Evolutionary conservation across 2,329 filamentous ascomycete species (phyloP), one percentile per base, ranked within the genome.

Genomic region (Tympanopsis confertula): DNA sequence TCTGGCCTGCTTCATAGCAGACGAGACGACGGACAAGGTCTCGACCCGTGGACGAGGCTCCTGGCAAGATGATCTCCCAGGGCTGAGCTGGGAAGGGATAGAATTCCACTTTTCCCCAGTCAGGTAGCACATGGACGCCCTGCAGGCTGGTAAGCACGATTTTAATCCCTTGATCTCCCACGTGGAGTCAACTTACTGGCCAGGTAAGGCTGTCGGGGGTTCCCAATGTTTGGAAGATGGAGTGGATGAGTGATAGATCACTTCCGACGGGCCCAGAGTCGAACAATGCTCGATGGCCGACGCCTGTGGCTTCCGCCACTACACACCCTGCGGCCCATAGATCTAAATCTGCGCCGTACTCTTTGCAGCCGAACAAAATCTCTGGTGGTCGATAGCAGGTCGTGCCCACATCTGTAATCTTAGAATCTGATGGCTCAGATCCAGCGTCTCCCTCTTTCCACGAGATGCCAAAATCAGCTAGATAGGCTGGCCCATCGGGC

Each of bases 291-390:
- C 55, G 49, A 42, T 68, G 63, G 5, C 58, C 56, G 7, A 33
- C 30, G 17, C 10, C 15, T 7, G 17, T 15, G 17, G 30, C 30
- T 17, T 85, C 78, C 5, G 78, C 79, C n/a, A 78, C 69, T 13
- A 83, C 74, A 47, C 78, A 81, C 2, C 81, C 81, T 2, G 77
- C 72, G 15, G 79, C 74, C 81, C 81, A 86, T 44, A 84, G 63
- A 53, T 86, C 81, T 4, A 86, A 61, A 35, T 65, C 66, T 4
- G 61, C 56, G 19, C 63, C 66, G 46, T 86, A 86, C 5, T 53
- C 54, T 15, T 62, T 65, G 46, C 74, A 68, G 1, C 81, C 81
- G 51, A 86, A 86, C 4, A 86, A 58, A 3, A 83, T 65, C 51
- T 86, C 81, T 1, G 81, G 81, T 1, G 80, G 65, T 20, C 81